Conservation (phyloP, 208 protist species). For the Naegleria gruberi region DNA sequence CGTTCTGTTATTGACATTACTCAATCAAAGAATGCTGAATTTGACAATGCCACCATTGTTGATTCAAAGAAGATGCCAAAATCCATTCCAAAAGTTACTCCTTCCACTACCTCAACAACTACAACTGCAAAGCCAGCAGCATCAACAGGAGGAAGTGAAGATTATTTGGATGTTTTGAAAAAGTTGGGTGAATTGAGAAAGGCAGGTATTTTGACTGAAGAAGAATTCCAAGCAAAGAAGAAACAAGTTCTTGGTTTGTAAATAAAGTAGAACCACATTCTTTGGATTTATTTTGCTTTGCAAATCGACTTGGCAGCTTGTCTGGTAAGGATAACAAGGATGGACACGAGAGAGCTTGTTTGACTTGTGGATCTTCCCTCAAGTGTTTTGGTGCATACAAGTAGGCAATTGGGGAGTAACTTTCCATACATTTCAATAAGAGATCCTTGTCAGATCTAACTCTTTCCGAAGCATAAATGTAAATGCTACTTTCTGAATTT, state of each 20-base stretch:
- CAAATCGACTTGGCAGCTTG: no score
- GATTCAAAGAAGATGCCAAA: not conserved
- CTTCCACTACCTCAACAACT: not conserved
- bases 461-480: no score
- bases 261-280: no score
- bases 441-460: no score
- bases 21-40: not conserved
- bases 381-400: no score
- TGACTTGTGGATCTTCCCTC: no score
- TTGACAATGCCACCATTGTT: not conserved
- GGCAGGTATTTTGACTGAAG: slow-evolving; percentile 16
- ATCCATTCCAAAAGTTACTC: not conserved
- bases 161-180: not conserved
- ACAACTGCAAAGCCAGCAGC: not conserved
- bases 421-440: no score
- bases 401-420: no score
- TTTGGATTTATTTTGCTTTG: no score
- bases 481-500: no score
- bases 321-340: no score
- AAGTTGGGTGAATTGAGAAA: not conserved
- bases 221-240: slow-evolving; percentile 17
- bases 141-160: not conserved
- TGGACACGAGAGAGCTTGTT: no score
- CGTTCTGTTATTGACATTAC: not conserved
- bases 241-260: slow-evolving; percentile 1